Conservation (phyloP, 495 filamentous ascomycete species). For the Trichoderma virens region DNA sequence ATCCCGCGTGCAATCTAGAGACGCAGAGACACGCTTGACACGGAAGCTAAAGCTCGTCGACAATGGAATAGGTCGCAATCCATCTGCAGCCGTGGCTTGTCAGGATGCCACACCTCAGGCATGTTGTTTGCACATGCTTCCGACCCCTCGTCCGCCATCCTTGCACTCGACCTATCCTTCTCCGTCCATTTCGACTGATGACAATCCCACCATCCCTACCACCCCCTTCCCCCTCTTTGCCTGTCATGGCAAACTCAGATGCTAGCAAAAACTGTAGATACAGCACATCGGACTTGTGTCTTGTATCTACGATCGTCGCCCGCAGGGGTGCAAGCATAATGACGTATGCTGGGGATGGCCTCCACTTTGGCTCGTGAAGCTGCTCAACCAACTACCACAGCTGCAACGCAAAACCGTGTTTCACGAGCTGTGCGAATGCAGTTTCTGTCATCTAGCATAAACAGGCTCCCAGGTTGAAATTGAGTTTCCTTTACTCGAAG, state of each 20-base stretch:
- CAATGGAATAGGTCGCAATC: too few species aligned
- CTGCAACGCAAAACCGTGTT: neutral
- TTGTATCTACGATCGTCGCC: slow-evolving; percentile 2
- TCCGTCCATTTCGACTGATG: too few species aligned
- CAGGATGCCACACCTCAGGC: too few species aligned
- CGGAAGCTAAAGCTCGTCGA: too few species aligned
- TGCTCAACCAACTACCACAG: neutral
- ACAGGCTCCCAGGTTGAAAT: neutral
- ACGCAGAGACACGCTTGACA: too few species aligned
- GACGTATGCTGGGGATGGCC: neutral
- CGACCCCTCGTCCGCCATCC: neutral
- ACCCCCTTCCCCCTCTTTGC: neutral
- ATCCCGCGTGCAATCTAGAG: too few species aligned
- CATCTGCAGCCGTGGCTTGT: too few species aligned
- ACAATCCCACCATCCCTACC: neutral
- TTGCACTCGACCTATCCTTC: neutral
- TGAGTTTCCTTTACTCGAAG: neutral
- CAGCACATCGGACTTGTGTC: neutral
- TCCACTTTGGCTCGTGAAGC: neutral
- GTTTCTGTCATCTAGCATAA: neutral
- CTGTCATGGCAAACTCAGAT: neutral
- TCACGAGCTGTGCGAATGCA: neutral
- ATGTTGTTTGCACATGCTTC: too few species aligned
- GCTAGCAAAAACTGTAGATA: neutral
- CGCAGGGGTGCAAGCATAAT: neutral